Conservation (phyloP, 345 rosid genomes). For the Salix suchowensis region DNA sequence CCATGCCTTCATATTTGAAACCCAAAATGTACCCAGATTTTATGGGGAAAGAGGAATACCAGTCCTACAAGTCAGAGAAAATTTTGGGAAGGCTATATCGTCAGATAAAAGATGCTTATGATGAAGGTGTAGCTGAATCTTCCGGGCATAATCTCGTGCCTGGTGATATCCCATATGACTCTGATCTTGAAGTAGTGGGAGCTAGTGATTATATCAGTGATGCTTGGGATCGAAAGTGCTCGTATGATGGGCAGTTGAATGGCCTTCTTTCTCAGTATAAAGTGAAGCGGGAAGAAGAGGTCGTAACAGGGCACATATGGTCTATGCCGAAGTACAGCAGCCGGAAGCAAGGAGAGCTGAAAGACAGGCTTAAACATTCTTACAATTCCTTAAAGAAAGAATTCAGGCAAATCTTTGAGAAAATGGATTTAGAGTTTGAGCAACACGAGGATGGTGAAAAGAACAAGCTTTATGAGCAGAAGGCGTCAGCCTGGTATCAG, state of each 20-base stretch:
- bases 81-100: slow-evolving; percentile 78
- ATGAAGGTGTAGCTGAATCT: slow-evolving; percentile 39
- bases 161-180: slow-evolving; percentile 55
- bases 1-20: slow-evolving; percentile 57
- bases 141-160: slow-evolving; percentile 32
- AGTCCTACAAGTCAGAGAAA: slow-evolving; percentile 65
- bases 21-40: slow-evolving; percentile 84
- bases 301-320: slow-evolving; percentile 92
- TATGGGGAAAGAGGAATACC: slow-evolving; percentile 75
- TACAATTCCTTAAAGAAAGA: slow-evolving; percentile 70
- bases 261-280: slow-evolving; percentile 75
- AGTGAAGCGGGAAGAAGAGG: slow-evolving; percentile 82
- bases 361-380: slow-evolving; percentile 70
- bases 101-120: slow-evolving; percentile 50
- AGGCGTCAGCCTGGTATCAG: slow-evolving; percentile 94
- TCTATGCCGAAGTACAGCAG: slow-evolving; percentile 75
- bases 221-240: slow-evolving; percentile 80
- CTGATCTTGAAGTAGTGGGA: slow-evolving; percentile 54
- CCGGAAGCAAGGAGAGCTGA: slow-evolving; percentile 66
- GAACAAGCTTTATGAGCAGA: slow-evolving; percentile 50
- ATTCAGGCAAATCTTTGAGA: slow-evolving; percentile 58
- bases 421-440: slow-evolving; percentile 39
- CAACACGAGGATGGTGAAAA: slow-evolving; percentile 54
- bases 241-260: slow-evolving; percentile 63
- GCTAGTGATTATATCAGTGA: slow-evolving; percentile 48